Percentiles rank a stretch among this genome's conserved stretches.
These are phyloP conservation scores for Coemansia sp. DNA, from an alignment of 192 early-diverging fungal species.

Conservation along the genomic window DNA sequence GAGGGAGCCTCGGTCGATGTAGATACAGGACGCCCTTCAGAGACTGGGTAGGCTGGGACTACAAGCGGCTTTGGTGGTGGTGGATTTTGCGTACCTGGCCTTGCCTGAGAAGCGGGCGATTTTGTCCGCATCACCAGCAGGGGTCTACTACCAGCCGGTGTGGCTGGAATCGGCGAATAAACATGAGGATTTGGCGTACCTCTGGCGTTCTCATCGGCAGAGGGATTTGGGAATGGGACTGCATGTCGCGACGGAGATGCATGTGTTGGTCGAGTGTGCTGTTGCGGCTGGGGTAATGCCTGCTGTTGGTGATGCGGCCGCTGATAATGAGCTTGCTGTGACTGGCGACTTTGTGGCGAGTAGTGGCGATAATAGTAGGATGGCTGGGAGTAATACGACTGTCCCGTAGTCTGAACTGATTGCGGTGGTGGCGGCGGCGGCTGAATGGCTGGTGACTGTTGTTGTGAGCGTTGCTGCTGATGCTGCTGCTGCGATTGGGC, in stretches of 20 bases:
- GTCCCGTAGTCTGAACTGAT: neutral
- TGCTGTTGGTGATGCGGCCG: constrained; percentile 2
- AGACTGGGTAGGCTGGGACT: neutral
- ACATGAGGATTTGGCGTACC: neutral
- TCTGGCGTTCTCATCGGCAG: neutral
- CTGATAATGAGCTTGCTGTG: neutral
- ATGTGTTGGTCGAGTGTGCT: neutral
- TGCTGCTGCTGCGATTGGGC: constrained; percentile 11
- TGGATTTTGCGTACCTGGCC: neutral
- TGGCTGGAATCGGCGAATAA: neutral
- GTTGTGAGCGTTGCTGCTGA: constrained; percentile 9
- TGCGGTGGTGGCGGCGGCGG: neutral
- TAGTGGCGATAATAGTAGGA: constrained; percentile 15
- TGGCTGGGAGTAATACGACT: constrained; percentile 10
- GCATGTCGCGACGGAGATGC: neutral
- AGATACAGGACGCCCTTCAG: constrained; percentile 4
- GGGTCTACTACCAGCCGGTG: neutral
- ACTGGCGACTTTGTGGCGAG: constrained; percentile 6
- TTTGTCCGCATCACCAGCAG: neutral
- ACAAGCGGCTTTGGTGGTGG: neutral
- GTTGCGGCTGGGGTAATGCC: constrained; percentile 8
- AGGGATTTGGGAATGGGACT: constrained; percentile 21
- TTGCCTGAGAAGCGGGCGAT: neutral
- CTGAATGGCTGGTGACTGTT: neutral
- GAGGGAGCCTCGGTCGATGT: constrained; percentile 31